A percentile compares a stretch with the other conserved stretches of the same genome.
These are phyloP conservation scores for Metschnikowia sp. DNA, from an alignment of 805 yeast genomes.

Conservation along the genomic window DNA sequence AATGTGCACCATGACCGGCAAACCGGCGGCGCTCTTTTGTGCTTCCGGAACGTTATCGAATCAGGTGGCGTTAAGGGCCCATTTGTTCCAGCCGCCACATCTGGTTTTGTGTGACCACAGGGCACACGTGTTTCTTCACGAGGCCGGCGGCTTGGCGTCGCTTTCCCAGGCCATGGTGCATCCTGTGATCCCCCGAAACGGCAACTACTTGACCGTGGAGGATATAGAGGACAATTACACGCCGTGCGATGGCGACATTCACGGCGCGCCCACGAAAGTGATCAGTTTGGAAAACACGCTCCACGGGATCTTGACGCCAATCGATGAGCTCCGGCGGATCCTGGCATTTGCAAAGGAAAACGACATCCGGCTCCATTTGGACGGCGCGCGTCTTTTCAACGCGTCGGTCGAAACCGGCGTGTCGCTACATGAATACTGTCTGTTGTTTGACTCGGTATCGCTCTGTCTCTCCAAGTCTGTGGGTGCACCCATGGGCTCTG, in stretches of 20 bases:
- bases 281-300: conserved; percentile 85
- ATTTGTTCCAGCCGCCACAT: conserved; percentile 77
- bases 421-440: conserved; percentile 65
- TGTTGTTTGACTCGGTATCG: conserved; percentile 82
- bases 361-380: conserved; percentile 69
- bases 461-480: conserved; percentile 84
- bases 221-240: conserved; percentile 63
- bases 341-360: conserved; percentile 63
- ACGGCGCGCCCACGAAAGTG: conserved; percentile 82
- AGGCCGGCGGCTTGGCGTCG: conserved; percentile 89
- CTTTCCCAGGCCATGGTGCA: conserved; percentile 89
- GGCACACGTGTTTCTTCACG: conserved; percentile 77
- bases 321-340: conserved; percentile 72
- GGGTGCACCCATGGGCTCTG: conserved; percentile 93
- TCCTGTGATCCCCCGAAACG: conserved; percentile 77
- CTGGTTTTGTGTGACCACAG: conserved; percentile 83
- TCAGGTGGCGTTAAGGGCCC: conserved; percentile 78
- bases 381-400: conserved; percentile 95
- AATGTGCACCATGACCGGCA: conserved; percentile 70
- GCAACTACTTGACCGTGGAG: conserved; percentile 71
- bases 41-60: conserved; percentile 89
- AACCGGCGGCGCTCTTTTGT: conserved; percentile 77
- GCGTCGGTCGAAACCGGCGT: conserved; percentile 77
- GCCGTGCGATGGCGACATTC: conserved; percentile 79
- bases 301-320: conserved; percentile 78